Base-by-base conservation (phyloP, 306 rosid species). In the Spatholobus suberectus region DNA sequence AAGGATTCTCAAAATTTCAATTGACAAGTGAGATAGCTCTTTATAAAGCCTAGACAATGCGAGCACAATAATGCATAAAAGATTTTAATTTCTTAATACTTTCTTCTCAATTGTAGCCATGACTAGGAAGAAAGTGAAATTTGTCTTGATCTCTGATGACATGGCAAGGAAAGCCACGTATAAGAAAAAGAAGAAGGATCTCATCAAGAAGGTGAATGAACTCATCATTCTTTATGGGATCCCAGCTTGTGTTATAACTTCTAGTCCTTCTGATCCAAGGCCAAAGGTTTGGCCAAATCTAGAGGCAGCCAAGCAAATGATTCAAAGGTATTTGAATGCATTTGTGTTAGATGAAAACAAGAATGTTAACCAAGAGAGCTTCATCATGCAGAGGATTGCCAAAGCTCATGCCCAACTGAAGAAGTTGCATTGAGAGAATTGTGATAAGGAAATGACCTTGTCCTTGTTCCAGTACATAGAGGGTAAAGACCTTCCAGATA, bases 121-220 rank as follows among this genome's bases (percentile, higher is more conserved):
- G 95, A 72, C 90, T 0, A 82, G 93, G 61, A 86, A 78, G 81
- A 92, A 86, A 84, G 89, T 85, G 76, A 87, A 86, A 3, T 86
- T 91, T 4, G 81, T 87, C 3, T 92, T 75, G 54, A 81, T 89
- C 37, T 4, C 78, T 0, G 81, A 83, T 24, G 90, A 84, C 13
- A 38, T 84, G 0, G 78, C 87, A 17, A 84, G 95, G 55, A 94
- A 92, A 70, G 85, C 88, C 1, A 89, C 91, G 0, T 92, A 57
- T 63, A 88, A 86, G 87, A 91, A 90, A 86, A 87, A 90, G 81
- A 90, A 88, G 89, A 89, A 57, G 70, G 90, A 94, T 4, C 57
- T 94, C 1, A 5, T 89, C 20, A 94, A 92, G 76, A 91, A 87
- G 82, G 81, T 89, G 32, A 51, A 26, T 6, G 98, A 91, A 51